phyloP scores from a whole-genome alignment of 768 basidiomycete species.

The Lyophyllum shimeji region DNA sequence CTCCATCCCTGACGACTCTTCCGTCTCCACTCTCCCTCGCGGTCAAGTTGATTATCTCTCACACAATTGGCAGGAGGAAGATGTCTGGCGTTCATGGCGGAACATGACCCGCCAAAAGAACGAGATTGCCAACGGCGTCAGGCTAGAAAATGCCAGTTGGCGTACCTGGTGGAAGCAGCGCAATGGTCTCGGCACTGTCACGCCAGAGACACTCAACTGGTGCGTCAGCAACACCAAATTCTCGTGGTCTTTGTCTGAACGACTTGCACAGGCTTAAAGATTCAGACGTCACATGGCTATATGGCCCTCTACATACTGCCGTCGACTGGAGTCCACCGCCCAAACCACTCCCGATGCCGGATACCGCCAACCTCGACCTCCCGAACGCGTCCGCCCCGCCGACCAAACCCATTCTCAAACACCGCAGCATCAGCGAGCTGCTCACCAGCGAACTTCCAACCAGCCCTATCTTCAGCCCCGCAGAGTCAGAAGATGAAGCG shows the following conservation, averaged over 20 bases:
- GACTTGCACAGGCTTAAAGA: constrained; percentile 84
- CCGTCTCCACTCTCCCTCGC: constrained; percentile 79
- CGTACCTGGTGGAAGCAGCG: constrained; percentile 99
- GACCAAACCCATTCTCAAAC: constrained; percentile 92
- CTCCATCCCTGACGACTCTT: constrained; percentile 69
- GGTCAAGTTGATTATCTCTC: constrained; percentile 99
- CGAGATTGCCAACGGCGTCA: constrained; percentile 91
- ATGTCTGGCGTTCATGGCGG: constrained; percentile 98
- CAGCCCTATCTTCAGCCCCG: constrained; percentile 61
- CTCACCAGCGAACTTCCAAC: constrained; percentile 72
- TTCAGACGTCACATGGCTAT: constrained; percentile 98
- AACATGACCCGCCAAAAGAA: constrained; percentile 99
- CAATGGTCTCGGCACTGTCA: constrained; percentile 92
- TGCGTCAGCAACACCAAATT: constrained; percentile 44
- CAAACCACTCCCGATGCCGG: constrained; percentile 42
- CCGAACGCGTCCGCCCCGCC: constrained; percentile 25
- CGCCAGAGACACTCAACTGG: constrained; percentile 98
- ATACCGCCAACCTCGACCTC: constrained; percentile 49
- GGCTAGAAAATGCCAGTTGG: constrained; percentile 98
- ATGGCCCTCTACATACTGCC: constrained; percentile 95
- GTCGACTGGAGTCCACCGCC: constrained; percentile 65
- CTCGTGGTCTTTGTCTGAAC: constrained; percentile 5
- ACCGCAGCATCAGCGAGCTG: constrained; percentile 88
- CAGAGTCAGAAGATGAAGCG: constrained; percentile 53
- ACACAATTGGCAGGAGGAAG: constrained; percentile 97